Percentiles rank a stretch among this genome's conserved stretches.
Conservation (phyloP, 495 filamentous ascomycete species). For the Cladorrhinum samala region DNA sequence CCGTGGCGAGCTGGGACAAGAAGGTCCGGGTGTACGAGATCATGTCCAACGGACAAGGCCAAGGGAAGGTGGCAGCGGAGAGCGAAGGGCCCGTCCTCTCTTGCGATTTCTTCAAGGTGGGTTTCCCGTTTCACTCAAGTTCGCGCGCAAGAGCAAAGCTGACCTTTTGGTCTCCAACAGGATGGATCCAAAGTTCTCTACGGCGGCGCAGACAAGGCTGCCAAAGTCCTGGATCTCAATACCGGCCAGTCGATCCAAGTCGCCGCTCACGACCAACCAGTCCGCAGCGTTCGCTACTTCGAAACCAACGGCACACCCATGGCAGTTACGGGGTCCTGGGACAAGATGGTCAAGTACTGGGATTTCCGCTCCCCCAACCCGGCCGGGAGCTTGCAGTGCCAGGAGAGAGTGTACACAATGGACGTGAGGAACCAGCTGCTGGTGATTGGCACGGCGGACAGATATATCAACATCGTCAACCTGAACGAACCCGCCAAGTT, state of each 20-base stretch:
- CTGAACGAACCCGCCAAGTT: constrained; percentile 74
- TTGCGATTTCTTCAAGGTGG: constrained; percentile 75
- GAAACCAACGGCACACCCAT: constrained; percentile 53
- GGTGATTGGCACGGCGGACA: constrained; percentile 85
- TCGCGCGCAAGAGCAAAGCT: background rate
- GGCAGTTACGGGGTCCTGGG: constrained; percentile 88
- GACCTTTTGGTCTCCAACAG: constrained; percentile 22
- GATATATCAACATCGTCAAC: constrained; percentile 87
- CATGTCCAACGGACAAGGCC: constrained; percentile 57
- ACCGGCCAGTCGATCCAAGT: constrained; percentile 54
- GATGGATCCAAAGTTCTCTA: constrained; percentile 68
- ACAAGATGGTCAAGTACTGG: constrained; percentile 95
- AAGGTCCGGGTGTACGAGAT: constrained; percentile 89
- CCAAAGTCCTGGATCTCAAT: constrained; percentile 68
- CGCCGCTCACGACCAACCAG: constrained; percentile 72
- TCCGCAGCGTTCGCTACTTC: constrained; percentile 74
- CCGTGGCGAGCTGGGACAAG: constrained; percentile 87
- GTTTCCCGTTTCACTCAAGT: constrained; percentile 17
- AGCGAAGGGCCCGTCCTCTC: constrained; percentile 69
- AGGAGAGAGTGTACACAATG: constrained; percentile 85
- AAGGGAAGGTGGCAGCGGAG: constrained; percentile 65
- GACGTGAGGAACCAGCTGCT: constrained; percentile 76
- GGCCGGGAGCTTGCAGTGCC: constrained; percentile 57
- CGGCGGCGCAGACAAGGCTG: constrained; percentile 77
- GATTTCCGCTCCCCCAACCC: constrained; percentile 63